Percentiles rank a stretch among this genome's conserved stretches.
These are phyloP conservation scores for Neopestalotiopsis sp. DNA, from an alignment of 2,329 filamentous ascomycete genomes.

Conservation along the genomic window DNA sequence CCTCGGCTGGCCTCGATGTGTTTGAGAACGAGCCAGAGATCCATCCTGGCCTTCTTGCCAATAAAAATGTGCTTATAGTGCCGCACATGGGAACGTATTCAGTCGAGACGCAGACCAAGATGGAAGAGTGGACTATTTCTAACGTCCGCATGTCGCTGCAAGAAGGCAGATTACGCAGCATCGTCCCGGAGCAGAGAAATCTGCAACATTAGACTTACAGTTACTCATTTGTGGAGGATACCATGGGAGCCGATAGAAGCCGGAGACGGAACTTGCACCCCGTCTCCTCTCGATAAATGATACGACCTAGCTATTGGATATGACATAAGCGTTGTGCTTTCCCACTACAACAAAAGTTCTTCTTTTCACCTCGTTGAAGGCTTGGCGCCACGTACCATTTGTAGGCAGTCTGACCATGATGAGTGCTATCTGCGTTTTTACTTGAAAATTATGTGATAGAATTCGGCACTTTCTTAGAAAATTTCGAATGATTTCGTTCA, in stretches of 20 bases:
- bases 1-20: constrained; percentile 77
- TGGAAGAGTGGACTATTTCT: constrained; percentile 78
- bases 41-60: constrained; percentile 73
- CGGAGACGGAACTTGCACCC: neutral
- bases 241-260: neutral
- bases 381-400: too few species aligned
- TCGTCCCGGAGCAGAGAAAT: constrained; percentile 72
- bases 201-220: constrained; percentile 25
- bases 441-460: too few species aligned
- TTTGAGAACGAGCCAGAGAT: constrained; percentile 82
- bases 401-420: too few species aligned
- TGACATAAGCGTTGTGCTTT: neutral
- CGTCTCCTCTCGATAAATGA: too few species aligned
- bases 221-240: neutral
- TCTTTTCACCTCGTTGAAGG: neutral
- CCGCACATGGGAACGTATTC: constrained; percentile 91
- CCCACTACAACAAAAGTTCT: neutral
- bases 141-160: constrained; percentile 71
- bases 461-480: too few species aligned
- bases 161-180: constrained; percentile 66
- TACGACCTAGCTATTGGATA: too few species aligned
- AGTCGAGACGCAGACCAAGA: constrained; percentile 65
- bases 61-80: constrained; percentile 75
- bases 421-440: too few species aligned
- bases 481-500: too few species aligned